A percentile compares a stretch with the other conserved stretches of the same genome.
Evolutionary conservation across 2,329 filamentous ascomycete species (phyloP).

Genomic region (Exophiala sp.): DNA sequence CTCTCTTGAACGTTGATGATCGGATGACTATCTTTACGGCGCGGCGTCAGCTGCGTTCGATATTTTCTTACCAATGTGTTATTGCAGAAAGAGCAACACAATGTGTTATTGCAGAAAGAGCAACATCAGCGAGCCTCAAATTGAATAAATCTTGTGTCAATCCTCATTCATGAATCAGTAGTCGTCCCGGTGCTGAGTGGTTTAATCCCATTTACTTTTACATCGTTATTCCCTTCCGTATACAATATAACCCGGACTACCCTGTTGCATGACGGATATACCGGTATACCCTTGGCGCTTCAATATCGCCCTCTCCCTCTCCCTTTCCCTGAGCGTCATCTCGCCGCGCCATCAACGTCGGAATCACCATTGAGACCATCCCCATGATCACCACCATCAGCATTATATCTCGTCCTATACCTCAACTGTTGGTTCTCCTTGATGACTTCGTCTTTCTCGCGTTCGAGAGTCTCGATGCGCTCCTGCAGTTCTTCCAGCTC

Average conservation of each 20-base stretch:
- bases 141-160: conserved; percentile 7
- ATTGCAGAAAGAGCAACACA: conserved; percentile 18
- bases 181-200: too few species aligned
- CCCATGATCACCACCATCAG: background rate
- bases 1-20: conserved; percentile 1
- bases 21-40: conserved; percentile 1
- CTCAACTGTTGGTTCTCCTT: conserved; percentile 21
- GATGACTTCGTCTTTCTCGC: conserved; percentile 26
- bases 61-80: background rate
- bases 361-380: too few species aligned
- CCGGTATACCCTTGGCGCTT: too few species aligned
- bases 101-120: conserved; percentile 16
- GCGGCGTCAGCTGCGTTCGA: background rate
- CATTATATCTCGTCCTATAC: conserved; percentile 1
- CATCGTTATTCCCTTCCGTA: too few species aligned
- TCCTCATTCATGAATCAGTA: background rate
- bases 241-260: too few species aligned
- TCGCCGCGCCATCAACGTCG: background rate
- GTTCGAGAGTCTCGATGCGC: conserved; percentile 41
- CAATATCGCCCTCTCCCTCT: too few species aligned
- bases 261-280: too few species aligned
- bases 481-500: conserved; percentile 54
- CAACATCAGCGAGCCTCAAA: conserved; percentile 19
- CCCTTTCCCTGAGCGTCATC: too few species aligned
- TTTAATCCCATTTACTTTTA: too few species aligned